Evolutionary conservation across 2,329 filamentous ascomycete genomes (phyloP), one percentile per base, ranked within the genome.

Genomic region (Ceratocystis colombiana): DNA sequence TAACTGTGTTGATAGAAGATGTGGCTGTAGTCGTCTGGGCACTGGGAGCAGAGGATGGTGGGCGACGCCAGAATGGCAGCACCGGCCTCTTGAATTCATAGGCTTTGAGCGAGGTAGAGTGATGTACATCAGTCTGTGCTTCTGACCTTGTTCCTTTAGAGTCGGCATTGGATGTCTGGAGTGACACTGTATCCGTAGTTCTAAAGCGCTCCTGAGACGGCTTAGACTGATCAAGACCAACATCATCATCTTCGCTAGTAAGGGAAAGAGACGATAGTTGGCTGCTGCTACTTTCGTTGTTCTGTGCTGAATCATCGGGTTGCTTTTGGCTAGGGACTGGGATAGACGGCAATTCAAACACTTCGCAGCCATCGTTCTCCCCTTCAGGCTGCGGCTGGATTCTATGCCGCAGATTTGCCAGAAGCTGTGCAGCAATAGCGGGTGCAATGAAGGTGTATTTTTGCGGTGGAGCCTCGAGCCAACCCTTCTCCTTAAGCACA

Each of bases 381-480:
- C 73, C 72, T 0, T 71, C 70, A 1, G 50, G 28, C 15, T 3
- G 55, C n/a, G 55, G 55, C 8, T 59, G 55, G 15, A 59, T 59
- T 37, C 28, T 33, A 22, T 78, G 78, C 17, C 79, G 76, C 44
- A 87, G 72, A 67, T 87, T 87, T 64, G 79, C 82, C 57, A 86
- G 77, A 12, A 87, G 73, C 69, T 82, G 78, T 5, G 82, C 82
- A 0, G 84, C 78, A 1, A 84, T 78, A 1, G 81, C 82, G 1
- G 83, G 84, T 1, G 80, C 80, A 0, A 87, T 73, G 69, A 80
- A 84, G 2, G 74, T 73, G 68, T 80, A 85, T 62, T 79, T 80
- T 30, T 77, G 75, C n/a, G 84, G 79, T 1, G 77, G 73, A 1
- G 75, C 74, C 4, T 77, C 75, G 0, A 85, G 71, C 80, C 83